A percentile compares a stretch with the other conserved stretches of the same genome.
These are phyloP conservation scores for Fusarium sp. DNA, from an alignment of 2,329 filamentous ascomycete genomes.

Conservation along the genomic window DNA sequence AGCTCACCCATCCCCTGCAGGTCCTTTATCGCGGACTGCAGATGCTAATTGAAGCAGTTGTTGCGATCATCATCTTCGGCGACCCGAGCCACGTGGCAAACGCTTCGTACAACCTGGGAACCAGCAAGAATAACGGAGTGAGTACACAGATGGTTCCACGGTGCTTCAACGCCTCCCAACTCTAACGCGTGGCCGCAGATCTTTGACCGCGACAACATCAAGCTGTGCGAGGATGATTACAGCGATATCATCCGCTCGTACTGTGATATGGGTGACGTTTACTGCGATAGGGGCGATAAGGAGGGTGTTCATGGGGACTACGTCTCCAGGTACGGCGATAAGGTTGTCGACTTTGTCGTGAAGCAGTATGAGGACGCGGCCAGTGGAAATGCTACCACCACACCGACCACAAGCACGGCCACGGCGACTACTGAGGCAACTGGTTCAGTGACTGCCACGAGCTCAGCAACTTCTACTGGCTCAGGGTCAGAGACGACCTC, in stretches of 20 bases:
- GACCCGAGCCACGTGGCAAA: slow-evolving; percentile 55
- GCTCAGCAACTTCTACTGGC: neutral
- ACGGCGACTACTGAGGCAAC: slow-evolving; percentile 17
- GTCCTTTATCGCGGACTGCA: neutral
- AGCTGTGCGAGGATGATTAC: slow-evolving; percentile 51
- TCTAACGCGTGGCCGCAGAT: slow-evolving; percentile 46
- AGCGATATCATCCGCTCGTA: slow-evolving; percentile 52
- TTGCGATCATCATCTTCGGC: slow-evolving; percentile 55
- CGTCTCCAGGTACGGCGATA: slow-evolving; percentile 49
- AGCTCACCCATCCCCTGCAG: neutral
- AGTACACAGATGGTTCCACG: slow-evolving; percentile 30
- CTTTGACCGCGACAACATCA: slow-evolving; percentile 51
- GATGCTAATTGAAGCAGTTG: slow-evolving; percentile 48
- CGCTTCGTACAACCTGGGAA: slow-evolving; percentile 52
- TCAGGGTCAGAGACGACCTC: neutral
- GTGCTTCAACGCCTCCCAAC: neutral
- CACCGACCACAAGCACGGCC: slow-evolving; percentile 11
- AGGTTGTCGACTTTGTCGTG: slow-evolving; percentile 52
- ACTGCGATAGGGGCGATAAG: slow-evolving; percentile 52
- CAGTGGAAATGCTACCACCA: slow-evolving; percentile 10
- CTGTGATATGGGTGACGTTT: slow-evolving; percentile 56
- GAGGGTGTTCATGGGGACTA: slow-evolving; percentile 51
- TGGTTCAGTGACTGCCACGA: slow-evolving; percentile 2
- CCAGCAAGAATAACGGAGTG: slow-evolving; percentile 53
- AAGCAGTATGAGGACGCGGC: slow-evolving; percentile 46